Base-by-base conservation (phyloP, 2,329 filamentous ascomycete genomes). In the Alternaria sp. region DNA sequence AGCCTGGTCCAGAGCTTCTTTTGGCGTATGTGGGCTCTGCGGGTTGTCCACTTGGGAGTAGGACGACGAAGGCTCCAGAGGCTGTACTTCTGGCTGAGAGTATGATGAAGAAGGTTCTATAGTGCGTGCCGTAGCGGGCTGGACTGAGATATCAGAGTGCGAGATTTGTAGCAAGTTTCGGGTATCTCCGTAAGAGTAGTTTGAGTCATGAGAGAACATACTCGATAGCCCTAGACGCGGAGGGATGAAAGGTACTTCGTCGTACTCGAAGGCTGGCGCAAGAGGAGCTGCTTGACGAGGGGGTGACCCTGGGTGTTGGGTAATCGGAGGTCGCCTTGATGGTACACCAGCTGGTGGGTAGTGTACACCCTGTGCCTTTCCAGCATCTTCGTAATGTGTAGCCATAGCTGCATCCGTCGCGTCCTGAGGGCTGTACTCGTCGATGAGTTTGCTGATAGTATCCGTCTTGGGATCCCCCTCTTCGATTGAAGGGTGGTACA, bases 171-270 rank as follows among this genome's bases (percentile, higher is more conserved):
- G 60, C 5, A 78, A 63, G 14, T 74, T 62, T 2, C 66, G 72
- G 17, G 75, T 78, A 49, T 77, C 73, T 28, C 73, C 76, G 51
- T 78, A 77, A 5, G 76, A 78, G 26, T 75, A 67, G 4, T 67
- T 69, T 3, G 73, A 73, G 31, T 31, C 56, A 8, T 66, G 58
- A 0, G 73, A 72, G 37, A 72, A 67, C 36, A 72, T 56, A 0
- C 68, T 67, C 1, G 72, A 74, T 3, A 54, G 8, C 0, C 63
- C 64, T n/a, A 46, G 56, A 23, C 48, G 62, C 5, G 58, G 51
- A 23, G 60, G 36, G 3, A 50, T 11, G 21, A 56, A 59, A 13
- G 58, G 37, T 3, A 17, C 31, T 10, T 68, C 58, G 10, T 65
- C 58, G 37, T 68, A 67, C 41, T 70, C 58, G 31, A 74, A 73